Conservation (phyloP, 495 filamentous ascomycete genomes). For the Hyaloscypha finlandica region DNA sequence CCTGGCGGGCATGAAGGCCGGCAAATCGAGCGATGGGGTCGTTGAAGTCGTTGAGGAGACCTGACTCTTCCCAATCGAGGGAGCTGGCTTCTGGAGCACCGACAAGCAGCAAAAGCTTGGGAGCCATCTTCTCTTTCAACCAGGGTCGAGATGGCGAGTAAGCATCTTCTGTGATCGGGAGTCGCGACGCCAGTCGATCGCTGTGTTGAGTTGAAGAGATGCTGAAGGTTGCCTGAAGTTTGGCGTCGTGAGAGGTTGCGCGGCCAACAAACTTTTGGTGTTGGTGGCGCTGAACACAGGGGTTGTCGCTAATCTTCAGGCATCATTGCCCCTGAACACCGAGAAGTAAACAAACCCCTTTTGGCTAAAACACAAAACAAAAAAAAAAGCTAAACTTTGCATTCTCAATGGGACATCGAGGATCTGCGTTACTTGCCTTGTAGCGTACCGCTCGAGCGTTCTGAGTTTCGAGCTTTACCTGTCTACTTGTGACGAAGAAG, state of each 20-base stretch:
- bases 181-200: neutral
- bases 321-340: no score
- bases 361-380: no score
- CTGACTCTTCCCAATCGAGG: slow-evolving; percentile 57
- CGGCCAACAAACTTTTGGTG: neutral
- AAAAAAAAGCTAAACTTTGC: no score
- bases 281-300: neutral
- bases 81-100: slow-evolving; percentile 59
- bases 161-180: neutral
- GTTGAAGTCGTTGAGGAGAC: slow-evolving; percentile 49
- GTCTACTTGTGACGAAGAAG: no score
- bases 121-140: slow-evolving; percentile 19
- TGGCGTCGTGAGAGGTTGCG: neutral
- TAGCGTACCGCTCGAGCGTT: no score
- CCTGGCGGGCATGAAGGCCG: slow-evolving; percentile 11
- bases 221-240: neutral
- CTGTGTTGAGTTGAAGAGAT: neutral
- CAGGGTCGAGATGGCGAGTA: neutral
- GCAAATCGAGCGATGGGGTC: slow-evolving; percentile 51
- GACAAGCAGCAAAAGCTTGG: slow-evolving; percentile 52
- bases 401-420: no score
- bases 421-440: no score
- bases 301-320: neutral
- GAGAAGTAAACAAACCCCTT: no score
- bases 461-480: no score